These are phyloP conservation scores for Tillandsia fasciculata DNA, from an alignment of 176 grass and related monocot genomes.

Conservation along the genomic window DNA sequence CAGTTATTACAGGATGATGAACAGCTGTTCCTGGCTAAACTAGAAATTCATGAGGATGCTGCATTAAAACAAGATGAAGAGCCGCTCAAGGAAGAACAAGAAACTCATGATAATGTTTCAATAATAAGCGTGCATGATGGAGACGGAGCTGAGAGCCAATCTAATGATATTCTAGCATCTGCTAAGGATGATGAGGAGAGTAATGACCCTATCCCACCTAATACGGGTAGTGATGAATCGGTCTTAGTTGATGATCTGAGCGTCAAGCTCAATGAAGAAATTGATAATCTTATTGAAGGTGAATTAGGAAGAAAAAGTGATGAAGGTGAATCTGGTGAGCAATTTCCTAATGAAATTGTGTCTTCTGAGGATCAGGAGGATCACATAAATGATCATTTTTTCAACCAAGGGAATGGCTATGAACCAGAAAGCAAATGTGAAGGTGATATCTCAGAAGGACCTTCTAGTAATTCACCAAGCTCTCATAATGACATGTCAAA, in stretches of 20 bases:
- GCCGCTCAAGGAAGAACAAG: conserved; percentile 12
- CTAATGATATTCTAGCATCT: neutral
- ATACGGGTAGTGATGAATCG: conserved; percentile 9
- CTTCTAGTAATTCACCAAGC: conserved; percentile 6
- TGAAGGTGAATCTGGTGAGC: conserved; percentile 14
- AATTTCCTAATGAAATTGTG: conserved; percentile 19
- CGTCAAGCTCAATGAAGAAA: neutral
- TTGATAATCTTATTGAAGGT: neutral
- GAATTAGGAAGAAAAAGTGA: conserved; percentile 2
- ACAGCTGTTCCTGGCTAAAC: conserved; percentile 12
- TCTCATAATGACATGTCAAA: neutral
- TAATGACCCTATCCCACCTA: conserved; percentile 11
- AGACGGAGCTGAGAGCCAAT: conserved; percentile 22
- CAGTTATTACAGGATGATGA: conserved; percentile 17
- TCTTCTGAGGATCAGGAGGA: conserved; percentile 13
- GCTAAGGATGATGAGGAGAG: conserved; percentile 13
- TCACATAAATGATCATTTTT: neutral
- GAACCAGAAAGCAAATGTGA: conserved; percentile 11
- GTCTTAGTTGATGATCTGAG: neutral
- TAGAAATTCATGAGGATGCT: neutral
- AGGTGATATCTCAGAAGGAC: conserved; percentile 11
- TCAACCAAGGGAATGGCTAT: neutral
- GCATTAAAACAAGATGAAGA: conserved; percentile 14
- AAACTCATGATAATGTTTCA: neutral
- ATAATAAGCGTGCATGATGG: conserved; percentile 6